These are phyloP conservation scores for Protomyces pachydermus DNA, from an alignment of 1,139 yeast species.

Conservation along the genomic window DNA sequence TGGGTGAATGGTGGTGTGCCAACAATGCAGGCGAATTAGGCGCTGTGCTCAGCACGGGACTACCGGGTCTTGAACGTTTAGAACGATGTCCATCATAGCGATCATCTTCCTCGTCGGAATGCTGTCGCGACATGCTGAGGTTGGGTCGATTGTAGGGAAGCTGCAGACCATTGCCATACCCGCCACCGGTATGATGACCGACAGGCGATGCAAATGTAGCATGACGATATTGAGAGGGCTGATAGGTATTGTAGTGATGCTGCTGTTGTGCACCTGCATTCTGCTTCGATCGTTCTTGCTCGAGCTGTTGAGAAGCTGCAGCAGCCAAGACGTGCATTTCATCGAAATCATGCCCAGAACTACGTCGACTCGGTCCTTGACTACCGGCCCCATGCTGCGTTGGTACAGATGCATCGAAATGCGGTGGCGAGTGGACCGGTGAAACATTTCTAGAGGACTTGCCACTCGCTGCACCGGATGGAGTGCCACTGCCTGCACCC, in stretches of 20 bases:
- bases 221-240: conserved; percentile 19
- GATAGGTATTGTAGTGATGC: conserved; percentile 6
- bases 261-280: not conserved
- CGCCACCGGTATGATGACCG: conserved; percentile 1
- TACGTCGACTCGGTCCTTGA: not conserved
- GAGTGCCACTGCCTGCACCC: conserved; percentile 16
- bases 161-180: conserved; percentile 23
- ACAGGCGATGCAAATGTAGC: conserved; percentile 28
- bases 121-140: conserved; percentile 29
- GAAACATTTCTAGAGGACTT: conserved; percentile 32
- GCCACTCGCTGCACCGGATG: conserved; percentile 30
- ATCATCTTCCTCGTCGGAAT: conserved; percentile 28
- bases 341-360: conserved; percentile 28
- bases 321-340: conserved; percentile 74
- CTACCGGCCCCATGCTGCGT: conserved; percentile 3
- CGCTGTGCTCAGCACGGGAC: conserved; percentile 62
- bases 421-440: conserved; percentile 34
- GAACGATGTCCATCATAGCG: conserved; percentile 38
- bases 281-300: conserved; percentile 42
- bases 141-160: conserved; percentile 22
- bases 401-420: conserved; percentile 19
- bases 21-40: conserved; percentile 48
- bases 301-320: conserved; percentile 76
- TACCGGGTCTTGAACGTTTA: conserved; percentile 70
- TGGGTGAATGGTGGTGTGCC: conserved; percentile 39